Percentiles rank a stretch among this genome's conserved stretches.
Evolutionary conservation across 192 early-diverging fungal genomes (phyloP).

Genomic region (Podila clonocystis): DNA sequence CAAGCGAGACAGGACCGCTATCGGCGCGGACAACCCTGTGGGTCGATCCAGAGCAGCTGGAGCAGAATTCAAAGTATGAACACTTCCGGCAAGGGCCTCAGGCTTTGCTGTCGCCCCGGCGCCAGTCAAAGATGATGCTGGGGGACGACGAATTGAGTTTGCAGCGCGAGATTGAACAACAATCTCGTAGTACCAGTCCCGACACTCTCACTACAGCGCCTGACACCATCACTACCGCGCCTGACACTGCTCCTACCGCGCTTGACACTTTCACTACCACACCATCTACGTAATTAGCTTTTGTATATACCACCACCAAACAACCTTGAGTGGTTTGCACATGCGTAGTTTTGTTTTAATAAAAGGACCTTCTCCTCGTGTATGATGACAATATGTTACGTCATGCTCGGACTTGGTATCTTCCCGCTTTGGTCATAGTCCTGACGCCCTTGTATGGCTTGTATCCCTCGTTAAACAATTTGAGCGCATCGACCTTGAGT

Average conservation of each 20-base stretch:
- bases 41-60: slow-evolving; percentile 21
- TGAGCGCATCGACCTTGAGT: slow-evolving; percentile 75
- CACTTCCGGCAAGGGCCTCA: slow-evolving; percentile 33
- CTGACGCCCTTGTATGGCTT: slow-evolving; percentile 79
- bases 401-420: slow-evolving; percentile 69
- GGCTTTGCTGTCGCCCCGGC: slow-evolving; percentile 3
- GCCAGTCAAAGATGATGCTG: no score
- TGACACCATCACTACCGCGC: no score
- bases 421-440: slow-evolving; percentile 69
- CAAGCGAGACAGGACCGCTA: neutral
- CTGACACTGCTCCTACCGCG: no score
- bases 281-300: no score
- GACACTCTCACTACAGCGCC: no score
- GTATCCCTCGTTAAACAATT: slow-evolving; percentile 77
- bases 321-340: neutral
- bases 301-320: no score
- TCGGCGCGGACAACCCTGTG: neutral
- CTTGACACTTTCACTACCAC: no score
- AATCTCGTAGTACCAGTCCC: no score
- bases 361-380: neutral
- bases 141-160: no score
- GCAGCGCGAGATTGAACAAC: no score
- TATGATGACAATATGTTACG: no score
- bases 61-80: slow-evolving; percentile 15
- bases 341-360: neutral